Conservation (phyloP, 2,329 filamentous ascomycete genomes). For the Aureobasidium sp. region DNA sequence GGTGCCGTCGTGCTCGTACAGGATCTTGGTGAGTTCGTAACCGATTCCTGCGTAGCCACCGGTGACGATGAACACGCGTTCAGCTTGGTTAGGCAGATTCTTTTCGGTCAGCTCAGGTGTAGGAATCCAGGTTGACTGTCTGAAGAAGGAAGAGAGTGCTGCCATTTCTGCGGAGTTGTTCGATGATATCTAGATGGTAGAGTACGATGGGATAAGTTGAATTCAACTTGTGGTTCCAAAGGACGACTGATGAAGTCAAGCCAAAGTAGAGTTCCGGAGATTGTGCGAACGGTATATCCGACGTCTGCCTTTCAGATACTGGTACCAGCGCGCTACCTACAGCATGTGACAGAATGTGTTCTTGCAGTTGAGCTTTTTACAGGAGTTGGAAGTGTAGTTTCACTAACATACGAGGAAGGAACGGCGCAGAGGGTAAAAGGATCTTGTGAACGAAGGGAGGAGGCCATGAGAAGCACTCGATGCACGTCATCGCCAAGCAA, state of each 20-base stretch:
- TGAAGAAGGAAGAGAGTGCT: slow-evolving; percentile 12
- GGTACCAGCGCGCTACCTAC: background rate
- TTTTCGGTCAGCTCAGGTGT: slow-evolving; percentile 35
- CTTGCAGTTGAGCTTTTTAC: background rate
- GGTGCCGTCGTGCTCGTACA: slow-evolving; percentile 46
- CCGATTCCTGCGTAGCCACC: slow-evolving; percentile 41
- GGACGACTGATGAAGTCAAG: background rate
- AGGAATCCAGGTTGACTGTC: slow-evolving; percentile 22
- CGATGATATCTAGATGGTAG: too few relatives aligned
- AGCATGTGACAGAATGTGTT: background rate
- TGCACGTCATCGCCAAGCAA: background rate
- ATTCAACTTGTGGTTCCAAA: background rate
- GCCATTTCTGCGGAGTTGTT: background rate
- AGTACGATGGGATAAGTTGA: background rate
- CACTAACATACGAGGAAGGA: background rate
- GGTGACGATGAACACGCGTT: slow-evolving; percentile 45
- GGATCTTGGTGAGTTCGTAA: slow-evolving; percentile 43
- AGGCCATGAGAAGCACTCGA: too few relatives aligned
- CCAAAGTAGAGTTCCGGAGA: background rate
- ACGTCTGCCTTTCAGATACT: background rate
- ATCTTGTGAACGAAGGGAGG: too few relatives aligned
- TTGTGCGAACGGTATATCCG: background rate
- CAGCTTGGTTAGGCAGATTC: slow-evolving; percentile 33
- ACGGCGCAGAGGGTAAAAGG: background rate
- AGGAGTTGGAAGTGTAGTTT: background rate